Evolutionary conservation across 1,284 basidiomycete genomes (phyloP), one percentile per base, ranked within the genome.

Genomic region (Tremellales sp.): DNA sequence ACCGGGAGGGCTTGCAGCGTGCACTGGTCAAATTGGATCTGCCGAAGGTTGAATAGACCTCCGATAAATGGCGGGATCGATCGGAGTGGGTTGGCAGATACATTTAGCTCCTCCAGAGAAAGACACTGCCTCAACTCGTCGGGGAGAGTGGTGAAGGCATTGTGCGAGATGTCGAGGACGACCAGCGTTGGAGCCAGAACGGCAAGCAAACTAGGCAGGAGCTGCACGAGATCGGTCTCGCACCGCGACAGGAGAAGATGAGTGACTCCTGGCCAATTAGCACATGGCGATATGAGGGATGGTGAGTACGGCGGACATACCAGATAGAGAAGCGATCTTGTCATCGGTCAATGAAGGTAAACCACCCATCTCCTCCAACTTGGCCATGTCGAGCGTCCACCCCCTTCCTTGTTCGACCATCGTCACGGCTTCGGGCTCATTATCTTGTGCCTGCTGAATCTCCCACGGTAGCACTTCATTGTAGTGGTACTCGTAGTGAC

Each of bases 71-170:
- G 77, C 8, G 93, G 92, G 24, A 97, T 78, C 17, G 84, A 83
- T 42, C 86, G 83, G 40, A 97, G 78, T 1, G 87, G 87, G 70
- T 98, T 98, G 48, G 83, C 84, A 12, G 89, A 89, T 46, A 98
- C 80, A 68, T 97, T 96, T 47, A 98, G 80, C 75, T 98, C 96
- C 69, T 97, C 92, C 35, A 98, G 82, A 57, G 78, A 80, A 49
- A 79, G 76, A 71, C 93, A 97, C 21, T 82, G 75, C 21, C 83
- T 80, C 39, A 98, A 81, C 13, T 83, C 80, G 4, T 84, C 83
- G 2, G 94, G 92, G 39, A 98, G 76, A 23, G 84, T 83, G 31
- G 81, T 80, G 33, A 98, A 80, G 56, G 86, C 84, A 71, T 93
- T 94, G 59, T 84, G 81, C 23, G 89, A 91, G 40, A 97, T 85